Base-by-base conservation (phyloP, 305 asterid species). In the Fraxinus sp. region DNA sequence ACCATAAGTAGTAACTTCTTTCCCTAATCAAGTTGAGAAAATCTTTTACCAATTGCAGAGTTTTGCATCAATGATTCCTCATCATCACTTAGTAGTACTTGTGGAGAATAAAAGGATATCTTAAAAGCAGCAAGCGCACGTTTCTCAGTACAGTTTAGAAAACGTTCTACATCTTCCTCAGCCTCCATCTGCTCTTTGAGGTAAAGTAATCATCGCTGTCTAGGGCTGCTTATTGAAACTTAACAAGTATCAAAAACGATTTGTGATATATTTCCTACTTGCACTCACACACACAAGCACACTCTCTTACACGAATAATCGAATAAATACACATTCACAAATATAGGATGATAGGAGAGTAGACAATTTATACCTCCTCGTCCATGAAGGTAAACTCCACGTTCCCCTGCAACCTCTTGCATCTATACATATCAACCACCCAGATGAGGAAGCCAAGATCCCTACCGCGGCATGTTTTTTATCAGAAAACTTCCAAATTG, bases 161-260 rank as follows among this genome's bases (percentile, higher is more conserved):
- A 94, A 28, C 99, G 97, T 82, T 95, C 99, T 49, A 97, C 98
- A 80, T 95, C 98, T 88, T 95, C 97, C 90, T 95, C 97, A 33
- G 97, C 99, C 86, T 95, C 99, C 97, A 94, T 95, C 90, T 95
- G 97, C 94, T 95, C 99, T 93, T 95, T 95, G 71, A 95, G 97
- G 88, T 95, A 95, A 79, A 95, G 97, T 83, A 86, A 89, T 94
- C 99, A 90, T 95, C 99, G 79, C 97, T 94, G 90, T 95, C 99
- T 96, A 95, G 82, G 82, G 99, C 99, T 95, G 98, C 93, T 92
- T 28, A 80, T 86, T 81, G 77, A 55, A 88, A 87, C 88, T 88
- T 78, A 77, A 81, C 74, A 86, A 86, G 77, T 77, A 86, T 85
- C 81, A 86, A 85, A 39, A 76, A 82, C 77, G 28, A 46, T 30